Evolutionary conservation across 805 yeast genomes (phyloP).

Genomic region (Ogataea allantospora): DNA sequence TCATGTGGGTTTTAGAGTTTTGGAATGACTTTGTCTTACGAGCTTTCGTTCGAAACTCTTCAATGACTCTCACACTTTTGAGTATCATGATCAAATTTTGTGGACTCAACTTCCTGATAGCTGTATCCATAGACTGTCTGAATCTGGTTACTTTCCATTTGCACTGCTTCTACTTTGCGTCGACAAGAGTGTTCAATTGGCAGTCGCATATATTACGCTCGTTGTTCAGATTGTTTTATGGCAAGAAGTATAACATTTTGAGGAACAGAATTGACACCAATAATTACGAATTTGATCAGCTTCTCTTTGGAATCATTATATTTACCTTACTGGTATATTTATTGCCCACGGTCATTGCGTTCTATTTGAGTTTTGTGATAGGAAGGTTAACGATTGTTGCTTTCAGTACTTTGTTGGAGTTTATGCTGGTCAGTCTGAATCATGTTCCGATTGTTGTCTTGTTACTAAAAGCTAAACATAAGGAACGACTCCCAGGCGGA

Average conservation of each 20-base stretch:
- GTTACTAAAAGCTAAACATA: conserved; percentile 75
- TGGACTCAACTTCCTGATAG: conserved; percentile 72
- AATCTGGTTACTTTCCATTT: conserved; percentile 68
- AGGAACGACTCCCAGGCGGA: conserved; percentile 60
- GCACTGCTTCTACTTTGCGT: conserved; percentile 71
- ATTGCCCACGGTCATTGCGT: conserved; percentile 84
- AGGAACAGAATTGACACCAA: conserved; percentile 84
- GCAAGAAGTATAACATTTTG: conserved; percentile 81
- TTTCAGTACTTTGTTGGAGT: conserved; percentile 52
- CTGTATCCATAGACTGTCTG: conserved; percentile 62
- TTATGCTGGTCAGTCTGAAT: conserved; percentile 62
- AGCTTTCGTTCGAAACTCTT: conserved; percentile 12
- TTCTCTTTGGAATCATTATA: conserved; percentile 82
- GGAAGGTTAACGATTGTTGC: conserved; percentile 52
- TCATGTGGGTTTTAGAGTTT: conserved; percentile 77
- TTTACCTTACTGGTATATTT: conserved; percentile 78
- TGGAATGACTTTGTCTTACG: conserved; percentile 42
- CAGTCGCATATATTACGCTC: conserved; percentile 68
- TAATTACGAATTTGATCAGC: conserved; percentile 81
- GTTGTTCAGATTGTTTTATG: conserved; percentile 80
- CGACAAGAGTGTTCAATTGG: conserved; percentile 76
- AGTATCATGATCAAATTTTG: conserved; percentile 23
- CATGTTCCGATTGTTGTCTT: conserved; percentile 86
- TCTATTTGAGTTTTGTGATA: conserved; percentile 70
- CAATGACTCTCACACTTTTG: conserved; percentile 15